phyloP scores from a whole-genome alignment of 768 basidiomycete genomes.

The Russula lepida region DNA sequence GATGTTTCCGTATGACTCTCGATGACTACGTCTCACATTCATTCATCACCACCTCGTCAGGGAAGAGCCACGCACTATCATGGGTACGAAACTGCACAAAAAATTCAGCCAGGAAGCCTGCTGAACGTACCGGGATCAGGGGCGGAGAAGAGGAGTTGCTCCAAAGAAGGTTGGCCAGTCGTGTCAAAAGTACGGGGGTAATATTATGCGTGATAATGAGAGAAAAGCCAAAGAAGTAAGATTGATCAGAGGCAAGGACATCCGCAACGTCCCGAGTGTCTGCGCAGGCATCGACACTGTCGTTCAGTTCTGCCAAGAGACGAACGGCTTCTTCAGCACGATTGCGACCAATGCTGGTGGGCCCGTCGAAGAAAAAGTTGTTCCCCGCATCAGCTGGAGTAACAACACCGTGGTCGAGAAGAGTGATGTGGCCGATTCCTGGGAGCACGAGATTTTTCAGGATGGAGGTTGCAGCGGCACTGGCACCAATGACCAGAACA shows the following conservation, averaged over 20 bases:
- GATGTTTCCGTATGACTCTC: conserved; percentile 76
- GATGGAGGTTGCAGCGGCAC: conserved; percentile 79
- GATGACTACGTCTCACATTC: conserved; percentile 47
- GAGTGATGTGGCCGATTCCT: conserved; percentile 91
- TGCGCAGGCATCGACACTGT: conserved; percentile 65
- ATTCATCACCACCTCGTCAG: not conserved
- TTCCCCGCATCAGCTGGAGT: conserved; percentile 78
- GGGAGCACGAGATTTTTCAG: conserved; percentile 97
- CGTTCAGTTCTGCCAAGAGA: conserved; percentile 79
- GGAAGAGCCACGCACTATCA: conserved; percentile 43
- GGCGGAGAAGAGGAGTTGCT: conserved; percentile 47
- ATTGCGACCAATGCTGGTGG: conserved; percentile 66
- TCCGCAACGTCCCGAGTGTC: conserved; percentile 48
- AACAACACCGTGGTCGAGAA: conserved; percentile 61
- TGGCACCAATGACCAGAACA: conserved; percentile 71
- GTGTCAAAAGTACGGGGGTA: conserved; percentile 42
- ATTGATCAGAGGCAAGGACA: conserved; percentile 47
- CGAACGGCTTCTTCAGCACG: conserved; percentile 74
- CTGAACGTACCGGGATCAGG: conserved; percentile 71
- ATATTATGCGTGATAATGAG: conserved; percentile 85
- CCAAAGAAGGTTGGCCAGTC: conserved; percentile 65
- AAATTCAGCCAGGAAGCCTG: conserved; percentile 87
- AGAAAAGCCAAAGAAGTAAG: conserved; percentile 55
- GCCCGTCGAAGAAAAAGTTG: conserved; percentile 89
- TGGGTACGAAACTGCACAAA: conserved; percentile 87